These are phyloP conservation scores for Glomus cerebriforme DNA, from an alignment of 192 early-diverging fungal species.

Conservation along the genomic window DNA sequence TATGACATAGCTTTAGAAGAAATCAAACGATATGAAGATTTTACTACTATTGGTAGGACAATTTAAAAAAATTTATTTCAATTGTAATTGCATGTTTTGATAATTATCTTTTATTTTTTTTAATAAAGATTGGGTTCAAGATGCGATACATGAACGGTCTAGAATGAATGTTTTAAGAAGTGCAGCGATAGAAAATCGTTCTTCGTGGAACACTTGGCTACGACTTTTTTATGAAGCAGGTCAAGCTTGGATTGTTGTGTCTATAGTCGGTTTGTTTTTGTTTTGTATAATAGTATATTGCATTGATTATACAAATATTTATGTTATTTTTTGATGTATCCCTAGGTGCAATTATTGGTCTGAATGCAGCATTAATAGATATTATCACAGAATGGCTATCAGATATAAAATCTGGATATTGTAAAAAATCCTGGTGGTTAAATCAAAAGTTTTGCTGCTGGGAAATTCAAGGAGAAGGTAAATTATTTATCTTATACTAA, in stretches of 20 bases:
- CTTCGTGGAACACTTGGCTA: constrained; percentile 54
- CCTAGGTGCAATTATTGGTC: constrained; percentile 69
- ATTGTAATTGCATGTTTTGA: too few species aligned
- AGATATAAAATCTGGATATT: constrained; percentile 86
- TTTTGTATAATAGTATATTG: background rate
- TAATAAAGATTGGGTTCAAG: constrained; percentile 66
- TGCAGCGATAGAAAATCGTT: constrained; percentile 38
- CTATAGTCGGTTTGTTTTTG: constrained; percentile 64
- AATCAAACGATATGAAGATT: constrained; percentile 64
- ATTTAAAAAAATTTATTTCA: background rate
- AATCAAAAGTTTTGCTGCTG: constrained; percentile 94
- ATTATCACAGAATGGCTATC: constrained; percentile 90
- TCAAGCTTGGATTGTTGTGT: constrained; percentile 86
- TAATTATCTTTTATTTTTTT: too few species aligned
- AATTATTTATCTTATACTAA: background rate
- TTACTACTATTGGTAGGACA: constrained; percentile 61
- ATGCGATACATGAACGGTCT: constrained; percentile 62
- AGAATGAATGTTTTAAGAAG: constrained; percentile 46
- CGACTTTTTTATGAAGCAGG: constrained; percentile 65
- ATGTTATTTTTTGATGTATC: background rate
- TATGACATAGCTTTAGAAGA: constrained; percentile 53
- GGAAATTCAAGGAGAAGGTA: constrained; percentile 65
- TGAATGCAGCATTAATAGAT: constrained; percentile 86
- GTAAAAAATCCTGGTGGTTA: constrained; percentile 82
- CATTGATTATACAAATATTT: background rate